A percentile compares a stretch with the other conserved stretches of the same genome.
These are phyloP conservation scores for Phaffia tasmanica DNA, from an alignment of 768 basidiomycete species.

Conservation along the genomic window DNA sequence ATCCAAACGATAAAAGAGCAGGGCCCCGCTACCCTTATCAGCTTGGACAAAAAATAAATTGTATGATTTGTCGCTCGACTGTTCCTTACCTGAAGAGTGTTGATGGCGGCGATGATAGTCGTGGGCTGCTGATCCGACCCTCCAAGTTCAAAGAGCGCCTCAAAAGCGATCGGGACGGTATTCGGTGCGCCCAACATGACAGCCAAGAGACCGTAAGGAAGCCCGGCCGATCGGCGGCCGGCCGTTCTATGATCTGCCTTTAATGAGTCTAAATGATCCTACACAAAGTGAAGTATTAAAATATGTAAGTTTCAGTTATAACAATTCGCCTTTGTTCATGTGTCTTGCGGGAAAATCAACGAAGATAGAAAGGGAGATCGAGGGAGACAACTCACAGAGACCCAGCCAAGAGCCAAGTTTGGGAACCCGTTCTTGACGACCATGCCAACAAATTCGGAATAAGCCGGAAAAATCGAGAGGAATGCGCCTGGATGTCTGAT, in stretches of 20 bases:
- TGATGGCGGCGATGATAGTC: slow-evolving; percentile 14
- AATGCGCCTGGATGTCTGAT: slow-evolving; percentile 25
- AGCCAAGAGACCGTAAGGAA: slow-evolving; percentile 18
- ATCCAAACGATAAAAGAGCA: background rate
- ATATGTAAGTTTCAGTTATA: no score
- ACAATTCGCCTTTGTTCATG: no score
- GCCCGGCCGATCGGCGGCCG: slow-evolving; percentile 21
- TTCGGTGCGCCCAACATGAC: slow-evolving; percentile 13
- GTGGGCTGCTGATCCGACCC: slow-evolving; percentile 1
- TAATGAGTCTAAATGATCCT: slow-evolving; percentile 13
- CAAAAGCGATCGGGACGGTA: slow-evolving; percentile 1
- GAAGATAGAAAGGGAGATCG: background rate
- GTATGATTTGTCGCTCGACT: background rate
- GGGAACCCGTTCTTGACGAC: background rate
- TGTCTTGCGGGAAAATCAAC: background rate
- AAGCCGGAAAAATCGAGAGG: slow-evolving; percentile 22
- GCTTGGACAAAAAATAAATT: no score
- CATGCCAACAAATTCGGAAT: slow-evolving; percentile 15
- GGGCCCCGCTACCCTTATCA: no score
- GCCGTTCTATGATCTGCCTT: slow-evolving; percentile 17
- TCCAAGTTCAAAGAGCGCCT: slow-evolving; percentile 10
- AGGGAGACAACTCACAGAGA: slow-evolving; percentile 3
- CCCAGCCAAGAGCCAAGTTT: slow-evolving; percentile 5
- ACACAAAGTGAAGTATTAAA: no score
- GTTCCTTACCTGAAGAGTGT: slow-evolving; percentile 18